Percentiles rank a stretch among this genome's conserved stretches.
These are phyloP conservation scores for Suhomyces bokatorum DNA, from an alignment of 1,139 yeast genomes.

Conservation along the genomic window DNA sequence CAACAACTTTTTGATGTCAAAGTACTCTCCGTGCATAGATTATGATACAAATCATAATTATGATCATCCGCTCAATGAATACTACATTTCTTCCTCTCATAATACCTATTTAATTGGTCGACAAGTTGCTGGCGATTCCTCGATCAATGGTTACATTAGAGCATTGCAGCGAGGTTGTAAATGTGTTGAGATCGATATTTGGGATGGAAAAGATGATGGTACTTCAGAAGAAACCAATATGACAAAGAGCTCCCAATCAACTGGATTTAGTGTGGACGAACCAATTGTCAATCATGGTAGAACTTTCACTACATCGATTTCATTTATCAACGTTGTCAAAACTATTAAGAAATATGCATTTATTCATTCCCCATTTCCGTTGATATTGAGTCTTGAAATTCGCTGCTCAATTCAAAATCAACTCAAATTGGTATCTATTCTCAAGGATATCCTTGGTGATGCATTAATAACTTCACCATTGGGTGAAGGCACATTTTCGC, in stretches of 20 bases:
- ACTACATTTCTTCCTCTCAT: conserved; percentile 89
- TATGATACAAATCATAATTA: conserved; percentile 33
- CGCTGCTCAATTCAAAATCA: conserved; percentile 75
- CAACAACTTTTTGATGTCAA: conserved; percentile 52
- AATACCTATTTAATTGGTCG: conserved; percentile 89
- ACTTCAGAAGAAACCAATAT: background rate
- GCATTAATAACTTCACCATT: conserved; percentile 51
- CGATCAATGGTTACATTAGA: conserved; percentile 87
- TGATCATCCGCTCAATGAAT: conserved; percentile 75
- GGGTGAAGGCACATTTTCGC: conserved; percentile 18
- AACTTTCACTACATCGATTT: conserved; percentile 73
- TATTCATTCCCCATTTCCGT: conserved; percentile 77
- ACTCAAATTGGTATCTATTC: conserved; percentile 47
- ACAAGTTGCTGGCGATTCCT: conserved; percentile 89
- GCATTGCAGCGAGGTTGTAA: conserved; percentile 90
- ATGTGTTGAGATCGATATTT: conserved; percentile 88
- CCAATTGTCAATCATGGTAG: conserved; percentile 93
- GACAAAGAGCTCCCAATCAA: background rate
- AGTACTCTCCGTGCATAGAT: conserved; percentile 38
- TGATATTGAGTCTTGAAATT: conserved; percentile 84
- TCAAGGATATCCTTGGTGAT: conserved; percentile 61
- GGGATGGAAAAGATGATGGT: conserved; percentile 66
- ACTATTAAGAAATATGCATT: conserved; percentile 84
- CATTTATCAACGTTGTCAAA: conserved; percentile 66
- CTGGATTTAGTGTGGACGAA: conserved; percentile 29